Conservation (phyloP, 805 yeast species). For the Barnettozyma pratensis region DNA sequence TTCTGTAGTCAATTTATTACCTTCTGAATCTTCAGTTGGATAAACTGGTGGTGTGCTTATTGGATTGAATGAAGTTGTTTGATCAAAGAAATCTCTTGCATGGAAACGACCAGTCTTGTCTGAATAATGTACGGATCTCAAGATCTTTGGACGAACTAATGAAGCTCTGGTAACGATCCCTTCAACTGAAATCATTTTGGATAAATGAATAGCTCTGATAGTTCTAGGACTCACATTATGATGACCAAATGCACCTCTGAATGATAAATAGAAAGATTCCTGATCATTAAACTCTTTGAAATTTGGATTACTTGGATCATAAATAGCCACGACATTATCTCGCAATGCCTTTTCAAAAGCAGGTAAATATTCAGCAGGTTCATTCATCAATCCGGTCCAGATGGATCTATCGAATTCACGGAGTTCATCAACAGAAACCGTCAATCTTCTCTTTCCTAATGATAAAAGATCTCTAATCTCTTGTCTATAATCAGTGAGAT, state of each 20-base stretch:
- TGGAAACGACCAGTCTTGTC: constrained; percentile 80
- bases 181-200: constrained; percentile 81
- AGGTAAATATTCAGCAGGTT: constrained; percentile 83
- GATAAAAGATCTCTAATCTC: constrained; percentile 69
- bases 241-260: constrained; percentile 88
- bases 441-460: constrained; percentile 59
- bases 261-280: constrained; percentile 67
- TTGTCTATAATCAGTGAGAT: constrained; percentile 57
- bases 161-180: constrained; percentile 96
- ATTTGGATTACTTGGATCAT: constrained; percentile 54
- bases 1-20: constrained; percentile 83
- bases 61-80: constrained; percentile 85
- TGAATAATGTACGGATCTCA: constrained; percentile 89
- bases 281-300: constrained; percentile 50
- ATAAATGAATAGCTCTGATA: constrained; percentile 67
- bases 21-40: constrained; percentile 91
- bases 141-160: constrained; percentile 85
- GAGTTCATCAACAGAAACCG: constrained; percentile 79
- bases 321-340: constrained; percentile 70
- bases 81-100: constrained; percentile 89
- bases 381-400: constrained; percentile 69
- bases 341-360: constrained; percentile 84
- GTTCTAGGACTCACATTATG: constrained; percentile 87
- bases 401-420: constrained; percentile 75
- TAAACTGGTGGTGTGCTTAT: constrained; percentile 78